Base-by-base conservation (phyloP, 768 basidiomycete species). In the Tulasnella calospora region DNA sequence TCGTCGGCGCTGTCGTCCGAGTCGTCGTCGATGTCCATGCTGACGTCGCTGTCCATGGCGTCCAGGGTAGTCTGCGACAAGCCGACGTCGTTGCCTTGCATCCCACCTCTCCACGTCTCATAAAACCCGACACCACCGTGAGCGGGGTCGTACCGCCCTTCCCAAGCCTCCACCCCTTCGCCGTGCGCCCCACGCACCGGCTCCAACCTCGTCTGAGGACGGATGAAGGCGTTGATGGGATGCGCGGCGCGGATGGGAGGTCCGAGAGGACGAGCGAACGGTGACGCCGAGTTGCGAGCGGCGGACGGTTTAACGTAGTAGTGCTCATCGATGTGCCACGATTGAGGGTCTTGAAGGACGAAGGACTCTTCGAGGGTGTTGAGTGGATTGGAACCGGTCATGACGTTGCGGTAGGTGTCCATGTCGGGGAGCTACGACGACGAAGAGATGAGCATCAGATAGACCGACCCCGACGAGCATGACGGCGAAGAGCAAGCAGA, bases 321-420 rank as follows among this genome's bases (percentile, higher is more conserved):
- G 36, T 73, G 70, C 30, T 78, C 77, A 0, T 73, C 23, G n/a
- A 78, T 46, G 23, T 27, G 36, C 77, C 77, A 78, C 3, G 77
- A 71, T 51, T 78, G 77, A 35, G 35, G 41, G 19, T 71, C 69
- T 27, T 78, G 67, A 13, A 72, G 33, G 27, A 71, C 33, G 30
- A 71, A 33, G 17, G 67, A 35, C 6, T 73, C 71, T 72, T 78
- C 77, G 44, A 78, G 69, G 8, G 69, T 71, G 55, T 71, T 71
- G 46, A 78, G 70, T n/a, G 77, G 36, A 23, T 71, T 71, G 15
- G 40, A 36, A 33, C 77, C 77, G n/a, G 27, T 38, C 77, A 78
- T 78, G 69, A 78, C 47, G 27, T n/a, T 44, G 30, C 38, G 33
- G 38, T 71, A 51, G 36, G 77, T 72, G 35, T 72, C 69, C 38